A percentile compares a stretch with the other conserved stretches of the same genome.
Conservation (phyloP, 2,329 filamentous ascomycete species). For the Elsinoe fawcettii region DNA sequence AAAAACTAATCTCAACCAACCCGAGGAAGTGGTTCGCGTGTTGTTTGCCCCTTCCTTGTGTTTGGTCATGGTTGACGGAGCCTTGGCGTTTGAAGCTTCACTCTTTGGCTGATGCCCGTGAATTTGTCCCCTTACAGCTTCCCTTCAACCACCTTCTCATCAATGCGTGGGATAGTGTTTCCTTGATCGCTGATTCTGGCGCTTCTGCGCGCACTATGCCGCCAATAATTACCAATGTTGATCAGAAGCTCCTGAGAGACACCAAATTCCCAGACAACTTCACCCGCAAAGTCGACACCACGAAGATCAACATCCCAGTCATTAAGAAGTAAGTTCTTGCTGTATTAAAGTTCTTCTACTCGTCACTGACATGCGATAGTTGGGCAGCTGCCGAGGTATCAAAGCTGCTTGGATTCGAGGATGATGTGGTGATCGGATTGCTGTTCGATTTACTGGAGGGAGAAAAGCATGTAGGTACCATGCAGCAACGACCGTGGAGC, state of each 20-base stretch:
- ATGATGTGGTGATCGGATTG: constrained; percentile 91
- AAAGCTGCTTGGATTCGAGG: constrained; percentile 81
- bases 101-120: neutral
- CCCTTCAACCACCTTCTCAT: neutral
- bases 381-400: constrained; percentile 90
- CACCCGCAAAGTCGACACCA: constrained; percentile 91
- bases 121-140: neutral
- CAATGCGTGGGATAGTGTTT: neutral
- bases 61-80: neutral
- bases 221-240: constrained; percentile 58
- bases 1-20: neutral
- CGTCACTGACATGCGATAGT: constrained; percentile 41
- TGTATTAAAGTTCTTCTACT: no score
- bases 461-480: constrained; percentile 59
- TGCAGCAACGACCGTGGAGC: no score
- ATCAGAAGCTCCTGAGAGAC: constrained; percentile 79
- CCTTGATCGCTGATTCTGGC: no score
- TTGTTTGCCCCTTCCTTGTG: neutral
- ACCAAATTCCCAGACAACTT: constrained; percentile 95
- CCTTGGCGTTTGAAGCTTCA: neutral
- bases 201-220: constrained; percentile 8
- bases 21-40: neutral
- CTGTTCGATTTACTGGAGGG: constrained; percentile 64
- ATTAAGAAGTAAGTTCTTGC: constrained; percentile 75
- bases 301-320: constrained; percentile 92